Conservation (phyloP, 2,329 filamentous ascomycete genomes). For the Fusarium piperis region DNA sequence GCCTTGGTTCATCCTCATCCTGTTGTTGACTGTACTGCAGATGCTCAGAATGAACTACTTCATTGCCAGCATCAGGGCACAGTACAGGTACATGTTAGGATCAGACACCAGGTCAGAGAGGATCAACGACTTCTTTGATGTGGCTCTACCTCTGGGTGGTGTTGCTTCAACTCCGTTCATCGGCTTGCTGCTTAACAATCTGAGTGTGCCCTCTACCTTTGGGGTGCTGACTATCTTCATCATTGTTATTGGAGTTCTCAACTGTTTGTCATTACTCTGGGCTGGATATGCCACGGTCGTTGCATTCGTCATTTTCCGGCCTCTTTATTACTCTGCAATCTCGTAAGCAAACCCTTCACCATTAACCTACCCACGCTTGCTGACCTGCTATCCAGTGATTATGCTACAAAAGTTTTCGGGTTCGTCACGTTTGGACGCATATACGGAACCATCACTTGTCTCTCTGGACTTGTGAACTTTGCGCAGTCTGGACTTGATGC, state of each 20-base stretch:
- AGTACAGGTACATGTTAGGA: conserved; percentile 75
- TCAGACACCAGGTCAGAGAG: conserved; percentile 51
- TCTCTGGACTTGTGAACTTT: conserved; percentile 78
- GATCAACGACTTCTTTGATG: conserved; percentile 56
- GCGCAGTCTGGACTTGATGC: conserved; percentile 75
- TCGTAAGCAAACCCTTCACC: conserved; percentile 54
- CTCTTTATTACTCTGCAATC: conserved; percentile 80
- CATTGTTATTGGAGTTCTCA: conserved; percentile 67
- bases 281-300: conserved; percentile 73
- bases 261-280: conserved; percentile 69
- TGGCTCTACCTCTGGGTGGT: conserved; percentile 72
- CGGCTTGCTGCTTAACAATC: conserved; percentile 72
- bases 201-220: conserved; percentile 69
- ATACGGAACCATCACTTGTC: conserved; percentile 78
- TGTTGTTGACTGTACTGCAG: conserved; percentile 68
- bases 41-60: conserved; percentile 76
- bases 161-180: conserved; percentile 77
- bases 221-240: conserved; percentile 67
- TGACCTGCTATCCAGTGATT: conserved; percentile 59
- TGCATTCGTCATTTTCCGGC: conserved; percentile 77
- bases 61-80: conserved; percentile 74
- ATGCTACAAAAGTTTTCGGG: conserved; percentile 82
- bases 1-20: conserved; percentile 77
- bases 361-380: fast-evolving
- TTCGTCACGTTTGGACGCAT: conserved; percentile 84